These are phyloP conservation scores for Balamuthia mandrillaris DNA, from an alignment of 208 protist species.

Conservation along the genomic window DNA sequence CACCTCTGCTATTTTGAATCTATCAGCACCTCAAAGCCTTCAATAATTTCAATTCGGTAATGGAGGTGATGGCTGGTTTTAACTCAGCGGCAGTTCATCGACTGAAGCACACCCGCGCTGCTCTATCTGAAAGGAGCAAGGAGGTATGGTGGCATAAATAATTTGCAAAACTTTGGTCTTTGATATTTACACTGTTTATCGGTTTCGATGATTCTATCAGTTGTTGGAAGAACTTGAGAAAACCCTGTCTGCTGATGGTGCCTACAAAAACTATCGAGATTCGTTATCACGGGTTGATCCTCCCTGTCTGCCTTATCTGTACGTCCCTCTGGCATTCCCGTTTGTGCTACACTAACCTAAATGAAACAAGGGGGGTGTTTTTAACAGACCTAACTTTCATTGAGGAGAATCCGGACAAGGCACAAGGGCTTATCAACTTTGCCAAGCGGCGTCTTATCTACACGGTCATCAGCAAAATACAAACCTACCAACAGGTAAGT, in stretches of 20 bases:
- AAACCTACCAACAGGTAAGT: conserved; percentile 24
- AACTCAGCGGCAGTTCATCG: conserved; percentile 6
- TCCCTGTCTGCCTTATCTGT: conserved; percentile 57
- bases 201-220: background rate
- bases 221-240: background rate
- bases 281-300: background rate
- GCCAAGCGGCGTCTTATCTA: conserved; percentile 30
- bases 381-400: background rate
- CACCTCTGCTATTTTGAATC: background rate
- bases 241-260: background rate
- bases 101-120: conserved; percentile 11
- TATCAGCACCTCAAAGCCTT: conserved; percentile 11
- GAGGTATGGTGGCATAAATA: background rate
- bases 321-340: background rate
- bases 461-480: conserved; percentile 31
- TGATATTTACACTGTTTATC: background rate
- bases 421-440: conserved; percentile 43
- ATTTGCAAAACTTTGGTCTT: background rate
- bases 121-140: background rate
- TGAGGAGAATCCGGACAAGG: conserved; percentile 16
- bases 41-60: conserved; percentile 49
- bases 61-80: conserved; percentile 39
- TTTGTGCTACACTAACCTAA: background rate
- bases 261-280: background rate
- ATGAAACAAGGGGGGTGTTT: background rate